Evolutionary conservation across 2,329 filamentous ascomycete genomes (phyloP).

Genomic region (Daldinia eschscholtzii): DNA sequence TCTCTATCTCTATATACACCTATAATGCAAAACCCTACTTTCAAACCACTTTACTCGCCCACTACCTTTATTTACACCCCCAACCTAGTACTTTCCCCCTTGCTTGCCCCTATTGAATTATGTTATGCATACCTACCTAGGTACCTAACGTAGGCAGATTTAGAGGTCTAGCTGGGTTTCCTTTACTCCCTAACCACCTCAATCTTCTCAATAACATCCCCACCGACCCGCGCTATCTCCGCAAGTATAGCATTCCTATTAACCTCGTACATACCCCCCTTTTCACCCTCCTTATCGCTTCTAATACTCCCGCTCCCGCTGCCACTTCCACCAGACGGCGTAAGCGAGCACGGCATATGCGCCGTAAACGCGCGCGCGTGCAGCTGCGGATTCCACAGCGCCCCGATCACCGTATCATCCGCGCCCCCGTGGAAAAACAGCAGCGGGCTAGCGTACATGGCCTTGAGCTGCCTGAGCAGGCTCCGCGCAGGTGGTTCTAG

Average conservation of each 20-base stretch:
- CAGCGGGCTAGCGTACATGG: slow-evolving; percentile 75
- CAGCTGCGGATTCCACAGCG: slow-evolving; percentile 69
- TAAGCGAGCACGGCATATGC: slow-evolving; percentile 75
- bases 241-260: slow-evolving; percentile 76
- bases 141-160: not conserved
- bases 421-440: slow-evolving; percentile 82
- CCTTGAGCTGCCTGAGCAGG: slow-evolving; percentile 76
- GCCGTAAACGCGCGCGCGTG: slow-evolving; percentile 74
- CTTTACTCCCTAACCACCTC: slow-evolving; percentile 59
- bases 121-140: not conserved
- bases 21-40: not conserved
- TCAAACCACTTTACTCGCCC: not conserved
- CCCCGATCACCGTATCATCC: slow-evolving; percentile 68
- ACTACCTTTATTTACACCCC: not conserved
- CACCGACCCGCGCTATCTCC: slow-evolving; percentile 78
- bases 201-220: slow-evolving; percentile 75
- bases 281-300: slow-evolving; percentile 49
- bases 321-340: slow-evolving; percentile 2
- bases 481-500: slow-evolving; percentile 71
- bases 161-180: too few relatives aligned
- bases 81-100: too few relatives aligned
- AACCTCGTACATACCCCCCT: slow-evolving; percentile 65
- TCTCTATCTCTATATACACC: not conserved
- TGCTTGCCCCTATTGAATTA: too few relatives aligned
- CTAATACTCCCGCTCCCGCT: slow-evolving; percentile 10